These are phyloP conservation scores for Barnettozyma californica DNA, from an alignment of 805 yeast species.

Conservation along the genomic window DNA sequence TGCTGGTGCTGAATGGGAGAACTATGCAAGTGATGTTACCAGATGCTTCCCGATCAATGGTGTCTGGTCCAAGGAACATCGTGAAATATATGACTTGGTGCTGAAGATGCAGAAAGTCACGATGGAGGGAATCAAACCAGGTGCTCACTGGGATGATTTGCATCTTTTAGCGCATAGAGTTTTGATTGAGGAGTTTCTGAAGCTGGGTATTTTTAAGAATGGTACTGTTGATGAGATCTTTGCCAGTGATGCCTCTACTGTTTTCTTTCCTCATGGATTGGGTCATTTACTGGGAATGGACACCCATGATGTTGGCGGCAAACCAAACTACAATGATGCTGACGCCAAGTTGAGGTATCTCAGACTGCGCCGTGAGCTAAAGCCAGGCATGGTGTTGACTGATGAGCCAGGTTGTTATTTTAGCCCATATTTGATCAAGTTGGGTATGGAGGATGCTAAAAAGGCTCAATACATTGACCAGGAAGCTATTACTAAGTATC, in stretches of 20 bases:
- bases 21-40: conserved; percentile 91
- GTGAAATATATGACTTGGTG: conserved; percentile 75
- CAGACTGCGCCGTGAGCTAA: conserved; percentile 70
- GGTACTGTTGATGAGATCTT: conserved; percentile 60
- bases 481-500: conserved; percentile 66
- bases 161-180: conserved; percentile 78
- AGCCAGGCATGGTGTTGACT: conserved; percentile 80
- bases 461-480: conserved; percentile 42
- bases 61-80: conserved; percentile 82
- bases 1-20: conserved; percentile 97
- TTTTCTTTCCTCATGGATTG: conserved; percentile 92
- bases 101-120: conserved; percentile 75
- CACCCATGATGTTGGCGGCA: conserved; percentile 93
- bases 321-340: conserved; percentile 78
- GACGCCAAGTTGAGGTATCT: conserved; percentile 72
- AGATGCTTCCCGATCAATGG: conserved; percentile 92
- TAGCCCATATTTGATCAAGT: conserved; percentile 72
- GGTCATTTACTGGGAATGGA: conserved; percentile 95
- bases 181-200: conserved; percentile 62
- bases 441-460: conserved; percentile 43
- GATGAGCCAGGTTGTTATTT: conserved; percentile 95
- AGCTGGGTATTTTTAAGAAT: conserved; percentile 71
- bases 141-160: conserved; percentile 78
- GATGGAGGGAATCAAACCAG: conserved; percentile 72
- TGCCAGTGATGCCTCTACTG: conserved; percentile 62